phyloP scores from a whole-genome alignment of 306 rosid species.

The Prunus salicina region DNA sequence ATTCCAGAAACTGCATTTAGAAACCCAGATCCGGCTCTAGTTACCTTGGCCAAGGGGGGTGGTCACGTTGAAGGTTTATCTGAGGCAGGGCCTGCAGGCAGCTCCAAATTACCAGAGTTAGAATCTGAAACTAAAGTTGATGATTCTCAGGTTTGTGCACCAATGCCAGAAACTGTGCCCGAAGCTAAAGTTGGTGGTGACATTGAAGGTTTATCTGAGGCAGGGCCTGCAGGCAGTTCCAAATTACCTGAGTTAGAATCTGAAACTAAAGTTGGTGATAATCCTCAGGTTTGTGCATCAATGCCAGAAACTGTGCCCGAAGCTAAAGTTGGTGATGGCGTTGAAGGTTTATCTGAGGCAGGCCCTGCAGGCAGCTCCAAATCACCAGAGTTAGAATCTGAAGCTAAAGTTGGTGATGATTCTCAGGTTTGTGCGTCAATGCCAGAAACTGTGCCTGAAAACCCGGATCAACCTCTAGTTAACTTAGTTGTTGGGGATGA shows the following conservation, averaged over 20 bases:
- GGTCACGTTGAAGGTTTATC: not conserved
- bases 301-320: not conserved
- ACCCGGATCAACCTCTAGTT: not conserved
- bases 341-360: conserved; percentile 2
- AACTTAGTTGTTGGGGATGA: not conserved
- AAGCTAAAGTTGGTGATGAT: not conserved
- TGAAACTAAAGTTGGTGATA: not conserved
- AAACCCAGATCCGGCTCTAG: conserved; percentile 4
- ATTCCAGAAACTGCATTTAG: not conserved
- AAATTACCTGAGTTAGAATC: conserved; percentile 1
- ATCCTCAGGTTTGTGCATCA: conserved; percentile 6
- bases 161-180: not conserved
- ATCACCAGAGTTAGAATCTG: not conserved
- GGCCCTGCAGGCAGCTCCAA: not conserved
- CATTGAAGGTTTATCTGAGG: not conserved
- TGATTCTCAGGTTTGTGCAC: conserved; percentile 6
- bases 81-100: not conserved
- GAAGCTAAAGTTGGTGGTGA: not conserved
- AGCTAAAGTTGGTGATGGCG: not conserved
- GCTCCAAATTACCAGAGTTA: not conserved
- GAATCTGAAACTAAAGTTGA: not conserved
- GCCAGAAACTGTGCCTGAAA: not conserved
- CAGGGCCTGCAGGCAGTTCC: not conserved
- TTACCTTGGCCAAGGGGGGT: not conserved
- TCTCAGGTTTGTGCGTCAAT: not conserved